phyloP scores from a whole-genome alignment of 768 basidiomycete species.

The Xerocomellus intermedius region DNA sequence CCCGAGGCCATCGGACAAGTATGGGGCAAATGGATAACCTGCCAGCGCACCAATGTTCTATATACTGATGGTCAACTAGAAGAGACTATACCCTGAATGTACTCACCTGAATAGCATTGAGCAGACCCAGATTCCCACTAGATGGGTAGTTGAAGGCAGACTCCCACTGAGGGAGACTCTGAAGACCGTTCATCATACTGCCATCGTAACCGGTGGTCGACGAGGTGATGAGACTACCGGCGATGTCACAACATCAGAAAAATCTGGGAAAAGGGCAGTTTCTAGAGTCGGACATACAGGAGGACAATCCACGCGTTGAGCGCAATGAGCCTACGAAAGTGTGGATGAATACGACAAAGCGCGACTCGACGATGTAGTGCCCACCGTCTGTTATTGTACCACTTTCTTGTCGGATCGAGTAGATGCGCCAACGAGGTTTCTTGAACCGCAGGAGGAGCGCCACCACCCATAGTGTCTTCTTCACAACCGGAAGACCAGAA shows the following conservation, averaged over 20 bases:
- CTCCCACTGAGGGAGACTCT: conserved; percentile 67
- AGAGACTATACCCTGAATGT: not conserved
- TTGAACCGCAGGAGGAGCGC: conserved; percentile 32
- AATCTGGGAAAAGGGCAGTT: not conserved
- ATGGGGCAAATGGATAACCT: conserved; percentile 69
- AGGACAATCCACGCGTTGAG: conserved; percentile 73
- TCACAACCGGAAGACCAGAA: too few relatives aligned
- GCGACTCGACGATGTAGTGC: conserved; percentile 1
- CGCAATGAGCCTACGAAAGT: conserved; percentile 45
- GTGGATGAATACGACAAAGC: not conserved
- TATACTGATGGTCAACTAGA: not conserved
- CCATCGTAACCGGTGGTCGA: conserved; percentile 76
- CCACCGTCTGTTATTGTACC: conserved; percentile 75
- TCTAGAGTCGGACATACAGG: conserved; percentile 47
- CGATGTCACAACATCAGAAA: not conserved
- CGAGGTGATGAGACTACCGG: conserved; percentile 62
- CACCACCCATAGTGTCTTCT: conserved; percentile 50
- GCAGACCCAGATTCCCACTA: conserved; percentile 57
- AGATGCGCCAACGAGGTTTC: conserved; percentile 49
- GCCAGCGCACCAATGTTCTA: conserved; percentile 73
- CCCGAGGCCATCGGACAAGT: conserved; percentile 69
- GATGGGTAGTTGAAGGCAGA: conserved; percentile 56
- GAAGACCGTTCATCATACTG: conserved; percentile 78
- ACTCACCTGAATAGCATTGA: conserved; percentile 70
- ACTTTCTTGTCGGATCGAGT: conserved; percentile 63